Percentiles rank a stretch among this genome's conserved stretches.
These are phyloP conservation scores for Crithidia sp. DNA, from an alignment of 208 protist genomes.

Conservation along the genomic window DNA sequence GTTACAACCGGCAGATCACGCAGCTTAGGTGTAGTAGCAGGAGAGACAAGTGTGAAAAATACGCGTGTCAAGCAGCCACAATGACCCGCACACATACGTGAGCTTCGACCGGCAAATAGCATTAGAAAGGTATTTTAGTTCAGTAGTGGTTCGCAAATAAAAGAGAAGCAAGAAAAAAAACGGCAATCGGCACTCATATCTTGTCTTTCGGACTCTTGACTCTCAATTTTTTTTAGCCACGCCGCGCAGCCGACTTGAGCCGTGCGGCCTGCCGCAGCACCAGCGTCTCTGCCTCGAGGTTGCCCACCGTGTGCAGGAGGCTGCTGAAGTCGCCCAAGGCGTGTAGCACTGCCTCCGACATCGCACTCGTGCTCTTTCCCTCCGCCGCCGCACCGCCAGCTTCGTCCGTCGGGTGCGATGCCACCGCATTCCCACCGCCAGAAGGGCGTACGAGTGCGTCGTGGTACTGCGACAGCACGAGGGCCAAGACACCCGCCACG, in stretches of 20 bases:
- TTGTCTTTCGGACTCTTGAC: no score
- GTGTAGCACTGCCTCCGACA: conserved; percentile 44
- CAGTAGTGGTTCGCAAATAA: no score
- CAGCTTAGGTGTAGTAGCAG: no score
- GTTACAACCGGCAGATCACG: no score
- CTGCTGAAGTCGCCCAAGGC: conserved; percentile 60
- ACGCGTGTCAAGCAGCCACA: no score
- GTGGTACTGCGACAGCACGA: conserved; percentile 48
- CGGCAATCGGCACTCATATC: no score
- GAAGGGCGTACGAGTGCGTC: not conserved
- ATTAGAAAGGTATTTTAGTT: no score
- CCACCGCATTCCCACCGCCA: conserved; percentile 4
- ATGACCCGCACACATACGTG: no score
- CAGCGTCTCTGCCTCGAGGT: conserved; percentile 38
- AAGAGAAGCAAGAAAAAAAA: not conserved
- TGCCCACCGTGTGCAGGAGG: conserved; percentile 68
- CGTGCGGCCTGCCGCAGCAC: conserved; percentile 50
- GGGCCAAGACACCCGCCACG: conserved; percentile 68
- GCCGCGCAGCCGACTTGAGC: conserved; percentile 41
- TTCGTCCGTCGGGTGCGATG: no score
- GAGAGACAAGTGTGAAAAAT: no score
- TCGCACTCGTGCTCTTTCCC: not conserved
- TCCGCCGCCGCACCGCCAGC: not conserved
- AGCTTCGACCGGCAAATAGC: no score
- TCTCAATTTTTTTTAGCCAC: not conserved